Base-by-base conservation (phyloP, 2,329 filamentous ascomycete genomes). In the Chaetomium olivaceum region DNA sequence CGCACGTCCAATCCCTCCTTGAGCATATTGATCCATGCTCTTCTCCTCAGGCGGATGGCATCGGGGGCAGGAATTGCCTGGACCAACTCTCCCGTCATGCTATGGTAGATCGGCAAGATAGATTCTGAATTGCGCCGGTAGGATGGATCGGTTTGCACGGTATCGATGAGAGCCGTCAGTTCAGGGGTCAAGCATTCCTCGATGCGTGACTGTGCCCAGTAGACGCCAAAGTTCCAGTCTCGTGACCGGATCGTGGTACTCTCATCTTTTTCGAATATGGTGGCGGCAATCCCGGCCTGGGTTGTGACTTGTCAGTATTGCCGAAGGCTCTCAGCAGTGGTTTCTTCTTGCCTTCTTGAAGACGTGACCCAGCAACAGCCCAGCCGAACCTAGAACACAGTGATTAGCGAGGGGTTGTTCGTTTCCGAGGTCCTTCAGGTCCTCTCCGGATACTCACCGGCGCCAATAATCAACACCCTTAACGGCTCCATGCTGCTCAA, bases 181-280 rank as follows among this genome's bases (percentile, higher is more conserved):
- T 74, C 71, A 1, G 66, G 54, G 0, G 74, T 69, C 11, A 76
- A 65, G 58, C 73, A 75, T n/a, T 75, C 72, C 36, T 70, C 66
- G 4, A 76, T 73, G 19, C 71, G 69, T 19, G 71, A 73, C 64
- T 75, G 73, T 4, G 73, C 73, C 74, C 74, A 76, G 67, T 76
- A 76, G 43, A 76, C 72, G 27, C 74, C 74, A 58, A 75, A 74
- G 58, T 72, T 73, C 75, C 75, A 76, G 64, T 76, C 75, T 50
- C 74, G 68, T 7, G 71, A 71, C 16, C 75, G 71, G 23, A 71
- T 63, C 19, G 68, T 66, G 21, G 72, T 65, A 12, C 58, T 68
- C n/a, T 64, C 61, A 64, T 75, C 75, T 63, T 75, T 72, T 61
- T 76, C 74, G 58, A 75, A 76, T 16, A 75, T 71, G n/a, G 69